Base-by-base conservation (phyloP, 768 basidiomycete genomes). In the Cystofilobasidium macerans region DNA sequence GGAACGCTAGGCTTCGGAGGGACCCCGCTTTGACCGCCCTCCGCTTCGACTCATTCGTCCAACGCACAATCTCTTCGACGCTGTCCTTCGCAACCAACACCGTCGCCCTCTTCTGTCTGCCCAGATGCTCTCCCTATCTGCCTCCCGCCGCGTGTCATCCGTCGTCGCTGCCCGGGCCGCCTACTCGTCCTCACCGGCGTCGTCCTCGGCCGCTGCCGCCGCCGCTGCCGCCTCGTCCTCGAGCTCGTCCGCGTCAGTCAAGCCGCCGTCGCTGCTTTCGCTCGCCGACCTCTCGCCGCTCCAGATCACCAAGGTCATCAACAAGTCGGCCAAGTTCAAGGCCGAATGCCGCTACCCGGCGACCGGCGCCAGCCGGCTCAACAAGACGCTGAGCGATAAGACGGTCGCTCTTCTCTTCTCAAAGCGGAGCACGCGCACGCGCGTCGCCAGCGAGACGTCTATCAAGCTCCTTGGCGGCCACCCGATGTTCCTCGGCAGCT, bases 361-460 rank as follows among this genome's bases (percentile, higher is more conserved):
- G 3, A 47, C 51, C 1, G 56, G 53, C 30, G 43, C 67, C 13
- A 20, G n/a, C 20, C 45, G 47, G 33, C 42, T 68, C 28, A 43
- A 58, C 20, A 70, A 73, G 62, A 63, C 61, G 14, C 70, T 78
- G 30, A 65, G 67, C 26, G 84, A 83, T 73, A 91, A 93, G 76
- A 84, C 88, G 0, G 81, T 98, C 68, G 93, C 93, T 0, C 78
- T 98, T 62, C 75, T 98, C 43, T 98, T 99, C 76, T 86, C 85
- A 1, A 99, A 99, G 74, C 84, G 94, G 42, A 89, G 87, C 72
- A 97, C 94, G 0, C 83, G 94, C 51, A 99, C 95, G 0, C 83
- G 95, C 16, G 76, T 98, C 9, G 82, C 90, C 2, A 86, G 87
- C 11, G 94, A 99, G 78, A 93, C 90, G 0, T 83, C 88, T 30